Percentiles rank a stretch among this genome's conserved stretches.
Conservation (phyloP, 768 basidiomycete genomes). For the Lactarius akahatsu region DNA sequence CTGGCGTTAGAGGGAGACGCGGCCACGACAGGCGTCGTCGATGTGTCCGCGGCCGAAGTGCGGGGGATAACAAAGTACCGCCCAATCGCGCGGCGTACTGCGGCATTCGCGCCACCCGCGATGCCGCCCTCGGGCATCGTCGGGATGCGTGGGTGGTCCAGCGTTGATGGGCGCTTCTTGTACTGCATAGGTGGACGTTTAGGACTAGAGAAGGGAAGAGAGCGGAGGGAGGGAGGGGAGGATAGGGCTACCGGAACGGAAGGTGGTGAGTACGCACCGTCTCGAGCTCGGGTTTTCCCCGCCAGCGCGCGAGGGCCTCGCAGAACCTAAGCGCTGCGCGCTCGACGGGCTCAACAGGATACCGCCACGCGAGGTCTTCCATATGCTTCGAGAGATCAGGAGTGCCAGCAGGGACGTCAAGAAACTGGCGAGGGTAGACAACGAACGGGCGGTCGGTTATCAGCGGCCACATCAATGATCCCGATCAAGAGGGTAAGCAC, state of each 20-base stretch:
- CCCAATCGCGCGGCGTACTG: slow-evolving; percentile 20
- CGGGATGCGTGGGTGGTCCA: neutral
- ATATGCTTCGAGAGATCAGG: slow-evolving; percentile 78
- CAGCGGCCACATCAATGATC: neutral
- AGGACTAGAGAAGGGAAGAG: neutral
- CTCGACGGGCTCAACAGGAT: slow-evolving; percentile 80
- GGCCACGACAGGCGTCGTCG: neutral
- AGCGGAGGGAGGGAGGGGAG: neutral
- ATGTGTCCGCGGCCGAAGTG: neutral
- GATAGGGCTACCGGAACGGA: neutral
- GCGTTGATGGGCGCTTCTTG: slow-evolving; percentile 30
- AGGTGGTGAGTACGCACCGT: slow-evolving; percentile 44
- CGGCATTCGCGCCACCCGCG: slow-evolving; percentile 9
- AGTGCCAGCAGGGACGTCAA: slow-evolving; percentile 66
- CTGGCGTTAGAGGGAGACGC: neutral
- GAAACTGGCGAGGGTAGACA: slow-evolving; percentile 52
- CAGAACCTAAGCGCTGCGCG: slow-evolving; percentile 75
- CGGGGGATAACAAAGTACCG: slow-evolving; percentile 3
- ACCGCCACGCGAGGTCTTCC: slow-evolving; percentile 75
- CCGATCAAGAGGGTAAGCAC: slow-evolving; percentile 13
- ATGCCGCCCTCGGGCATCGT: slow-evolving; percentile 3
- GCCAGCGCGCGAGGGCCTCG: slow-evolving; percentile 79
- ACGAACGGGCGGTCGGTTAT: neutral
- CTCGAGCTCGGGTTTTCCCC: slow-evolving; percentile 82
- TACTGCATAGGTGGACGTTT: slow-evolving; percentile 30